Conservation (phyloP, 306 rosid species). For the Gillenia trifoliata region DNA sequence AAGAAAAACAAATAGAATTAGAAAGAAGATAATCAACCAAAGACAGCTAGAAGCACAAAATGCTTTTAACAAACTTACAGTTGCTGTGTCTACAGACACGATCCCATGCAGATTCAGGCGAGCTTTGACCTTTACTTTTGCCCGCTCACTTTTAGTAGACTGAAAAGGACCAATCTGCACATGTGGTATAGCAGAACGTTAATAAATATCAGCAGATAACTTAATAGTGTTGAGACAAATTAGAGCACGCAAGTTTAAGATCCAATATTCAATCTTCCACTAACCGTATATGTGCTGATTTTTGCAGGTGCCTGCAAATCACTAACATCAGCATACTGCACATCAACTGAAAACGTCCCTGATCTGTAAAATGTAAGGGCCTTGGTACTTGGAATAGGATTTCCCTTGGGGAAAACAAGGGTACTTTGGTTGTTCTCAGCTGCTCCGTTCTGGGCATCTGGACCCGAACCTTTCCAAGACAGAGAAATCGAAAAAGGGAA, state of each 20-base stretch:
- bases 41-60: neutral
- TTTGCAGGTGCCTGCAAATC: slow-evolving; percentile 58
- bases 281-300: slow-evolving; percentile 80
- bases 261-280: slow-evolving; percentile 4
- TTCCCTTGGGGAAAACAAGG: slow-evolving; percentile 78
- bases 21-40: neutral
- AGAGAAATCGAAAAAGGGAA: slow-evolving; percentile 72
- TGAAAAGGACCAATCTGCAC: slow-evolving; percentile 91
- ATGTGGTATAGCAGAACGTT: neutral
- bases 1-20: neutral
- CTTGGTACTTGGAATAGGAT: slow-evolving; percentile 69
- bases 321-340: slow-evolving; percentile 52
- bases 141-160: slow-evolving; percentile 48
- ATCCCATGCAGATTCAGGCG: slow-evolving; percentile 81
- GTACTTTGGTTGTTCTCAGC: slow-evolving; percentile 50
- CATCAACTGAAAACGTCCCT: slow-evolving; percentile 74
- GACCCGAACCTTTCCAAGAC: slow-evolving; percentile 75
- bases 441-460: slow-evolving; percentile 56
- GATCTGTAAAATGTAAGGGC: slow-evolving; percentile 62
- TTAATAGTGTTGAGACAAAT: neutral
- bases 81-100: slow-evolving; percentile 66
- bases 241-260: neutral
- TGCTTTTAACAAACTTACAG: slow-evolving; percentile 42
- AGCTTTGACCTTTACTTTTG: slow-evolving; percentile 70
- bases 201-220: neutral